A percentile compares a stretch with the other conserved stretches of the same genome.
Evolutionary conservation across 306 rosid genomes (phyloP).

Genomic region (Lathyrus aphaca): DNA sequence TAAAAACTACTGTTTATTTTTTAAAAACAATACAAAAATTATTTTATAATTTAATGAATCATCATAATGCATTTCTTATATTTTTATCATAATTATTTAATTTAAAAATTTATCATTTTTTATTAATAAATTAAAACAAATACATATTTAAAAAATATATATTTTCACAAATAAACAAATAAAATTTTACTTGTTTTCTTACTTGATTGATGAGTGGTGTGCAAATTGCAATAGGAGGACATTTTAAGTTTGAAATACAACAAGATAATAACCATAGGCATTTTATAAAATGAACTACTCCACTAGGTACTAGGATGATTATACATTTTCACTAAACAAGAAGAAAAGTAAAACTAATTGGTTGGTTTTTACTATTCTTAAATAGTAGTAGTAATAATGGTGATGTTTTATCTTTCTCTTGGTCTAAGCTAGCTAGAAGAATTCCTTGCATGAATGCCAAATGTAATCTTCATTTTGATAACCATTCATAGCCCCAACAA

Average conservation of each 20-base stretch:
- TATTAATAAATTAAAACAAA: too few relatives aligned
- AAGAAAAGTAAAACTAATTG: constrained; percentile 27
- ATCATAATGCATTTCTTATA: too few relatives aligned
- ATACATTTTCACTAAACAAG: constrained; percentile 45
- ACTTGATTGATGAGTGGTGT: background rate
- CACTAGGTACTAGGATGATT: constrained; percentile 54
- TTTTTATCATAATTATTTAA: too few relatives aligned
- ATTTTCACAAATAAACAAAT: too few relatives aligned
- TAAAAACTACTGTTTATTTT: too few relatives aligned
- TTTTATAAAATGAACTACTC: constrained; percentile 39
- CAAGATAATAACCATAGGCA: constrained; percentile 9
- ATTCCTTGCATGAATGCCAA: constrained; percentile 39
- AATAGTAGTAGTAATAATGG: constrained; percentile 9
- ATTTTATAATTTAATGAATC: too few relatives aligned
- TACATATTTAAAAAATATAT: too few relatives aligned
- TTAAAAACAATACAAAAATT: too few relatives aligned
- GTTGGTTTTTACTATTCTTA: constrained; percentile 34
- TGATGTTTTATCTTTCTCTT: constrained; percentile 21
- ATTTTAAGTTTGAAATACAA: constrained; percentile 21
- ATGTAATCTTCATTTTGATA: constrained; percentile 27
- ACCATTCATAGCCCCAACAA: constrained; percentile 72
- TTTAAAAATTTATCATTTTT: too few relatives aligned
- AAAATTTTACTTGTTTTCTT: background rate
- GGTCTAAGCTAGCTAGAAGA: constrained; percentile 17
- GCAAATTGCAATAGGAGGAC: constrained; percentile 29